Base-by-base conservation (phyloP, 768 basidiomycete species). In the Panaeolus papilionaceus region DNA sequence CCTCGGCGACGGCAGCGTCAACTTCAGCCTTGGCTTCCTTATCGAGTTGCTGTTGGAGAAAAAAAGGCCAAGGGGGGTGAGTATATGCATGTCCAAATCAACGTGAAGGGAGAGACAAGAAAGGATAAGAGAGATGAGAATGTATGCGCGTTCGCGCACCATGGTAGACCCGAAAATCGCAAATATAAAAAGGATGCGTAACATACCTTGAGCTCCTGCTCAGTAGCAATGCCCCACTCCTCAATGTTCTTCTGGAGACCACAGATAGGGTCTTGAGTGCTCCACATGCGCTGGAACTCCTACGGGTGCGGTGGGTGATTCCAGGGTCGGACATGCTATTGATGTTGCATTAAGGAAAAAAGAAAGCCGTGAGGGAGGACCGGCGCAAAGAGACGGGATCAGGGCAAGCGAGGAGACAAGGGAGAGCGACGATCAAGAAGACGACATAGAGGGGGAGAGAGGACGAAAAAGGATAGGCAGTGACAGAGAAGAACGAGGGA, bases 251-350 rank as follows among this genome's bases (percentile, higher is more conserved):
- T 23, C 23, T 1, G 23, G 23, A 23, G 85, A 37, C 97, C 97
- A 63, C 92, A 93, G 80, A 99, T 98, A 18, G 96, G 94, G 76
- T 98, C 97, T 76, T 95, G 92, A 12, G 94, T 95, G 68, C 91
- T 92, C 54, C 97, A 88, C 95, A 99, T 97, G 74, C 93, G 86
- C 82, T 98, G 96, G 64, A 98, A 92, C 80, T 98, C 98, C 79
- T 99, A 71, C 96, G 93, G 4, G 95, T 98, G 72, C 96, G 94
- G 89, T 99, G 98, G 38, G 98, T 98, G 38, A 96, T 98, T 70
- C 97, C 96, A 40, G 97, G 98, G 80, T 99, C 96, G 66, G 96
- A 98, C 97, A 99, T 98, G 14, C 91, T 92, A 72, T 51, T 64
- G 2, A 14, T 20, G 18, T 37, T 39, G 33, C 14, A 51, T 9